Evolutionary conservation across 2,329 filamentous ascomycete species (phyloP), one percentile per base, ranked within the genome.

Genomic region (Fusarium subtropicale): DNA sequence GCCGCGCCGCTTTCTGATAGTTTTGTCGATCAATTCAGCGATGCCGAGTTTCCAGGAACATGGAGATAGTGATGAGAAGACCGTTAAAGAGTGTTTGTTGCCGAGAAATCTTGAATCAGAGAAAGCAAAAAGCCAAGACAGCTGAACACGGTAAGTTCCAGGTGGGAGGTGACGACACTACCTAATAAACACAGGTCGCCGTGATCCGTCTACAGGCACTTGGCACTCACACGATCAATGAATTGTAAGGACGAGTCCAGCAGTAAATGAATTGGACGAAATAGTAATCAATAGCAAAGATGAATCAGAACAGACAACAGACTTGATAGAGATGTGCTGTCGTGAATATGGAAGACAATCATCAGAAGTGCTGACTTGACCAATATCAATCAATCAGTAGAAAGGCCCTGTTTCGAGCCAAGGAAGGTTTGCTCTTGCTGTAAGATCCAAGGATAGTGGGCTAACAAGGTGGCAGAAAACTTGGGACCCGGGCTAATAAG

Each of bases 101-200:
- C 60, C 39, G 42, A 53, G 39, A 52, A 66, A 58, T 31, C 36
- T 24, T 66, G 39, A 36, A 63, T 47, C 28, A 26, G 46, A 58
- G 44, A 66, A 69, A 51, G 34, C 28, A 57, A 66, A 45, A 33
- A 42, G 66, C 58, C 63, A 69, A 69, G 58, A 61, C 46, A 51
- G 50, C 56, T 46, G 62, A 69, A 66, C 51, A 42, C 45, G 61
- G 56, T 50, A 69, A 62, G 55, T 53, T 55, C 56, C 53, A 67
- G 54, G 38, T 34, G 18, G 30, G 42, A 54, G 22, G 60, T 65
- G 61, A 65, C 54, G 60, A 66, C 60, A 65, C 61, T 47, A 22
- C 20, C 20, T 22, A 34, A 54, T 30, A 34, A 54, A 53, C 41
- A 52, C 42, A 54, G 30, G 22, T 42, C 44, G 52, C 44, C 24